Evolutionary conservation across 139 green algal genomes (phyloP).

Genomic region (Diplosphaera chodatii): DNA sequence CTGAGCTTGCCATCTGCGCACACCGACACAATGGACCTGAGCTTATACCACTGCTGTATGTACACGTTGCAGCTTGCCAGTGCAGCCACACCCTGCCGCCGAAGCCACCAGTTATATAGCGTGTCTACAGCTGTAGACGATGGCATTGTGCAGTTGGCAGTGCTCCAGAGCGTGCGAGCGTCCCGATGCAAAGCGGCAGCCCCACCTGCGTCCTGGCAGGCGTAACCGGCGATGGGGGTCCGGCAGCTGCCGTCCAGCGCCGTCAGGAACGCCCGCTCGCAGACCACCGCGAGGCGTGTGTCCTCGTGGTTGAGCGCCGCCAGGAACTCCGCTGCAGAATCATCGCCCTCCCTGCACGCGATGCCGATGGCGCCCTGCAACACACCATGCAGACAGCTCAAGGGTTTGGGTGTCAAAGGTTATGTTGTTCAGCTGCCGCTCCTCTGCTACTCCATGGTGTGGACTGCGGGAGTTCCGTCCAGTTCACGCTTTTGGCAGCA

Average conservation of each 20-base stretch:
- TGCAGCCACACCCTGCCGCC: not conserved
- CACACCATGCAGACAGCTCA: not conserved
- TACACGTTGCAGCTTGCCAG: not conserved
- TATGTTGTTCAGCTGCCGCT: no score
- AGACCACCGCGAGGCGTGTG: constrained; percentile 87
- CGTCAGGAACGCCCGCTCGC: constrained; percentile 92
- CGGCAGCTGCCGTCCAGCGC: constrained; percentile 96
- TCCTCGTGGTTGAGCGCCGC: constrained; percentile 95
- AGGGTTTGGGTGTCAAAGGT: not conserved
- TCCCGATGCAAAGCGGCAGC: no score
- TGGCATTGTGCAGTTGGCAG: no score
- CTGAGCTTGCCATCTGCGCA: constrained; percentile 54
- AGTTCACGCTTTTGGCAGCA: no score
- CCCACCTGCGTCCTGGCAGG: no score
- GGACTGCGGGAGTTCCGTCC: no score
- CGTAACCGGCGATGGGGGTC: constrained; percentile 88
- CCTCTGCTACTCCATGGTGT: no score
- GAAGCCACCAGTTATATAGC: not conserved
- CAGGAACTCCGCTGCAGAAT: constrained; percentile 55
- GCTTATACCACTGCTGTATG: no score
- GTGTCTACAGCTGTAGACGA: no score
- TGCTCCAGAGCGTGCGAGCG: no score
- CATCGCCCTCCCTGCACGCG: constrained; percentile 85
- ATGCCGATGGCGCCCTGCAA: constrained; percentile 96
- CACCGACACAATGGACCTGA: no score